phyloP scores from a whole-genome alignment of 768 basidiomycete species.

The Fibroporia radiculosa region DNA sequence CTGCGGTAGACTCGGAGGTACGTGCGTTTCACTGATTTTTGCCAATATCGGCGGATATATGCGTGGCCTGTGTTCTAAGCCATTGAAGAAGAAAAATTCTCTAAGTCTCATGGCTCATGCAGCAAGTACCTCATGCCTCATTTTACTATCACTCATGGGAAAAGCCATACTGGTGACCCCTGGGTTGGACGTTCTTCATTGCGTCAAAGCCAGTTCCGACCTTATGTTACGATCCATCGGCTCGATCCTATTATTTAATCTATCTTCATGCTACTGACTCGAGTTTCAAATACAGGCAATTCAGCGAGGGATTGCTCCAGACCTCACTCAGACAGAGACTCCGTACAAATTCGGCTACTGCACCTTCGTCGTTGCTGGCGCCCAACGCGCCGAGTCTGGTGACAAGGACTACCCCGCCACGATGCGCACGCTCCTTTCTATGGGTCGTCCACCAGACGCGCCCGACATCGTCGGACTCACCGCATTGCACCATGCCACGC shows the following conservation, averaged over 20 bases:
- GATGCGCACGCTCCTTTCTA: conserved; percentile 33
- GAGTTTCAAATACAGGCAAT: conserved; percentile 2
- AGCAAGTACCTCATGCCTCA: too few species aligned
- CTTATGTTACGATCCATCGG: too few species aligned
- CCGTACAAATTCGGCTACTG: conserved; percentile 14
- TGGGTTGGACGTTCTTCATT: too few species aligned
- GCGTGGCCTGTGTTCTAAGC: too few species aligned
- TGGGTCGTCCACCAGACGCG: conserved; percentile 32
- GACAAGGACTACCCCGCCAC: conserved; percentile 25
- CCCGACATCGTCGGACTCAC: conserved; percentile 42
- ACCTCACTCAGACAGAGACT: conserved; percentile 13
- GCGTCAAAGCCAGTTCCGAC: too few species aligned
- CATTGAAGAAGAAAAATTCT: too few species aligned
- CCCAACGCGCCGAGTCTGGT: conserved; percentile 7
- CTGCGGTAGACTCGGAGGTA: neutral
- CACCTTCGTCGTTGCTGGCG: conserved; percentile 10
- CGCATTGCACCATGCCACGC: conserved; percentile 40
- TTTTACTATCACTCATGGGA: too few species aligned
- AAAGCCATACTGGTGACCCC: too few species aligned
- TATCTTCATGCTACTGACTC: neutral
- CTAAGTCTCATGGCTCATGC: too few species aligned
- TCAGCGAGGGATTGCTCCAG: conserved; percentile 10
- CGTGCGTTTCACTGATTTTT: too few species aligned
- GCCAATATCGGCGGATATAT: too few species aligned
- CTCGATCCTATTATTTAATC: neutral